A percentile compares a stretch with the other conserved stretches of the same genome.
Evolutionary conservation across 768 basidiomycete genomes (phyloP).

Genomic region (Tulasnella sp.): DNA sequence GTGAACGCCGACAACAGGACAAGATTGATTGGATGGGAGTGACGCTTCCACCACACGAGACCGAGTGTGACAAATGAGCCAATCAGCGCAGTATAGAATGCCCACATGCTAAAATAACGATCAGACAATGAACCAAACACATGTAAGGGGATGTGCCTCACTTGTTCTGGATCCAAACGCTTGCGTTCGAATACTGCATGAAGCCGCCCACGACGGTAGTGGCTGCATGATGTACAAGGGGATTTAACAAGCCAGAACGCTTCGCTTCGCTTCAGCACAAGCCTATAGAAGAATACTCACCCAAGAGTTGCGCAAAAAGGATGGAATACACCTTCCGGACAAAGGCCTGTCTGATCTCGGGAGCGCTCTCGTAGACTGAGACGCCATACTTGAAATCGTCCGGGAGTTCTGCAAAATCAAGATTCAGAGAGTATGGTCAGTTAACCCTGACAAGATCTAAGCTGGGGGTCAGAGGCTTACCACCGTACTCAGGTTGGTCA

Average conservation of each 20-base stretch:
- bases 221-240: constrained; percentile 47
- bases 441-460: background rate
- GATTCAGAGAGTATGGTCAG: background rate
- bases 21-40: constrained; percentile 83
- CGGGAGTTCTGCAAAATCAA: constrained; percentile 53
- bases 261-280: background rate
- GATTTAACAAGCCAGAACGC: background rate
- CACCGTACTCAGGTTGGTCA: constrained; percentile 17
- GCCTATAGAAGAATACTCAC: constrained; percentile 46
- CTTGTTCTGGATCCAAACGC: constrained; percentile 71
- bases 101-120: constrained; percentile 47
- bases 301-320: constrained; percentile 48
- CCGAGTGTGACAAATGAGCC: constrained; percentile 76
- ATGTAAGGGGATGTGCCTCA: constrained; percentile 40
- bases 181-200: constrained; percentile 61
- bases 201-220: constrained; percentile 73
- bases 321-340: constrained; percentile 89
- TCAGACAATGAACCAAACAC: constrained; percentile 20
- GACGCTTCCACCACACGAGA: constrained; percentile 87
- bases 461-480: background rate
- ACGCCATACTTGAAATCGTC: constrained; percentile 97
- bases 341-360: constrained; percentile 76
- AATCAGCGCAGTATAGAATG: constrained; percentile 73
- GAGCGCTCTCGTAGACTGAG: constrained; percentile 69
- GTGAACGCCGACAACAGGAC: constrained; percentile 85